phyloP scores from a whole-genome alignment of 179 eudicot species.

The Silene coronaria region DNA sequence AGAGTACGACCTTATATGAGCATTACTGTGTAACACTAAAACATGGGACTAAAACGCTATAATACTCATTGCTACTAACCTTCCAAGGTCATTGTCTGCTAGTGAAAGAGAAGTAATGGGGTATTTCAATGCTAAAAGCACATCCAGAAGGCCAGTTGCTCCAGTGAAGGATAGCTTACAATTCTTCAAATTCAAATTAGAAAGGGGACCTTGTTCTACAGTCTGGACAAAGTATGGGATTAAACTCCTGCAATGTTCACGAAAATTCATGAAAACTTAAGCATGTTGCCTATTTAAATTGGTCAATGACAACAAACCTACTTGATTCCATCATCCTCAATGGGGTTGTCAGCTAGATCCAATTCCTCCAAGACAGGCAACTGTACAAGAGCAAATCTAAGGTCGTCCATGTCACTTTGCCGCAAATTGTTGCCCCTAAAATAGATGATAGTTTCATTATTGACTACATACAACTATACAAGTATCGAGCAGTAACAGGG shows the following conservation, averaged over 20 bases:
- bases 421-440: slow-evolving; percentile 59
- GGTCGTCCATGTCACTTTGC: slow-evolving; percentile 54
- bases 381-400: slow-evolving; percentile 50
- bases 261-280: slow-evolving; percentile 14
- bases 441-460: slow-evolving; percentile 10
- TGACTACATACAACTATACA: slow-evolving; percentile 7
- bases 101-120: slow-evolving; percentile 62
- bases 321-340: slow-evolving; percentile 76
- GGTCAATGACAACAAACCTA: slow-evolving; percentile 25
- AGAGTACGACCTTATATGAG: slow-evolving; percentile 9
- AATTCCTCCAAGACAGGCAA: slow-evolving; percentile 68
- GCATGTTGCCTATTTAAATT: background rate
- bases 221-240: slow-evolving; percentile 50
- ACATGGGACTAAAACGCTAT: background rate
- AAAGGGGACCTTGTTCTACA: slow-evolving; percentile 32
- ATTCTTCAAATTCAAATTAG: slow-evolving; percentile 53
- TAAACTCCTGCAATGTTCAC: slow-evolving; percentile 51
- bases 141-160: slow-evolving; percentile 53
- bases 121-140: slow-evolving; percentile 42
- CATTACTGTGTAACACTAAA: background rate
- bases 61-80: slow-evolving; percentile 35
- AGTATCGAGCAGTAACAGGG: background rate
- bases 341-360: slow-evolving; percentile 73
- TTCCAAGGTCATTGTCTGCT: slow-evolving; percentile 76
- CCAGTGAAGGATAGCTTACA: slow-evolving; percentile 65